Evolutionary conservation across 768 basidiomycete species (phyloP).

Genomic region (Tulasnella sp.): DNA sequence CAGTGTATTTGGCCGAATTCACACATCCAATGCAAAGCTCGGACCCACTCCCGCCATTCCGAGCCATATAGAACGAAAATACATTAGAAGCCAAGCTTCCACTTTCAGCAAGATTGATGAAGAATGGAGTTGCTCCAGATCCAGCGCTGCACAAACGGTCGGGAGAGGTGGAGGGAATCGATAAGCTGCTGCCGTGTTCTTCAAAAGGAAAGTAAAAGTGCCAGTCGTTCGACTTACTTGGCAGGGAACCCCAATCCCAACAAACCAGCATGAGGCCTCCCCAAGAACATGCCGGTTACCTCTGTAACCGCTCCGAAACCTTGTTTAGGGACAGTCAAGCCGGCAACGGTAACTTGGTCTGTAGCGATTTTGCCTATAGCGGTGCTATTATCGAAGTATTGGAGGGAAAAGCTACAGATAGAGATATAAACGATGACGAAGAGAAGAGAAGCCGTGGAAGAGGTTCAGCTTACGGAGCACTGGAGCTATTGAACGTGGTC

Average conservation of each 20-base stretch:
- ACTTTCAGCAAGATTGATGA: constrained; percentile 2
- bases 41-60: neutral
- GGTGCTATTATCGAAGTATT: neutral
- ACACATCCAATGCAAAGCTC: neutral
- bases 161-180: too few species aligned
- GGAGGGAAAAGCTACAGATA: neutral
- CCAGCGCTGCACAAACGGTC: neutral
- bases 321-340: constrained; percentile 39
- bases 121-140: neutral
- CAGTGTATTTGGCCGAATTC: neutral
- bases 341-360: constrained; percentile 43
- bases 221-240: too few species aligned
- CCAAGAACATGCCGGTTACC: neutral
- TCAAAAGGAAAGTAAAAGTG: neutral
- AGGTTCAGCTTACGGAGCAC: neutral
- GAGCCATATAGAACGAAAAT: constrained; percentile 8
- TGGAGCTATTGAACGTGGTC: neutral
- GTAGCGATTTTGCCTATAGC: constrained; percentile 10
- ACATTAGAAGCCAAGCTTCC: neutral
- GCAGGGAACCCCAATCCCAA: constrained; percentile 1
- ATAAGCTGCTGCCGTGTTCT: neutral
- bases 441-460: too few species aligned
- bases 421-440: too few species aligned
- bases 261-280: neutral
- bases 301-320: constrained; percentile 34